phyloP scores from a whole-genome alignment of 768 basidiomycete species.

The Leccinum rimulosum region DNA sequence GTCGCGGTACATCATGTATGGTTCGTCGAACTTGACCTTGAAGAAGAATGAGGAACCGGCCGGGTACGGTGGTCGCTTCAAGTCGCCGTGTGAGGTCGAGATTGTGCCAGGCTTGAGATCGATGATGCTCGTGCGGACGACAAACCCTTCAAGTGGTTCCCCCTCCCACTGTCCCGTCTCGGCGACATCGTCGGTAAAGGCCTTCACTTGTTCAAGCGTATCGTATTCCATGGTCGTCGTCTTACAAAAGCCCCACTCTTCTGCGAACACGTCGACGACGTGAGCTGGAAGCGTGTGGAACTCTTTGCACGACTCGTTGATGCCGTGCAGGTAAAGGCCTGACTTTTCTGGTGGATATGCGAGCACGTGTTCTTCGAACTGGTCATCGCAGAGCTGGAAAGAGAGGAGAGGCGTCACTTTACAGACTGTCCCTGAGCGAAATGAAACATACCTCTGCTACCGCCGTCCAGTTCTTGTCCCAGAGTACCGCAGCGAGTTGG shows the following conservation, averaged over 20 bases:
- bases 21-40: conserved; percentile 99
- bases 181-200: conserved; percentile 69
- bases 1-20: conserved; percentile 97
- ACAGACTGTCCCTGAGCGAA: not conserved
- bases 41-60: conserved; percentile 92
- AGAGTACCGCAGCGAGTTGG: conserved; percentile 71
- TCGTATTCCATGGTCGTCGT: conserved; percentile 57
- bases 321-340: conserved; percentile 90
- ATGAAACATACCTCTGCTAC: conserved; percentile 73
- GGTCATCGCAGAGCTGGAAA: conserved; percentile 91
- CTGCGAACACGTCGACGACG: conserved; percentile 75
- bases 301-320: conserved; percentile 65
- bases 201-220: conserved; percentile 62
- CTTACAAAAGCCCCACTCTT: conserved; percentile 87
- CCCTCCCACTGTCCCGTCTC: conserved; percentile 77
- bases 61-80: conserved; percentile 58
- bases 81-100: conserved; percentile 18
- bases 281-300: conserved; percentile 72
- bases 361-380: conserved; percentile 95
- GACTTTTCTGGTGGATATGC: conserved; percentile 77
- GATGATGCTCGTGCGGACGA: conserved; percentile 74
- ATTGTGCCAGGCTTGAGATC: conserved; percentile 36
- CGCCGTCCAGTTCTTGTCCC: conserved; percentile 84
- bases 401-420: not conserved
- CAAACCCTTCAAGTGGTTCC: conserved; percentile 89